These are phyloP conservation scores for Aspergillus nomiae DNA, from an alignment of 2,329 filamentous ascomycete species.

Conservation along the genomic window DNA sequence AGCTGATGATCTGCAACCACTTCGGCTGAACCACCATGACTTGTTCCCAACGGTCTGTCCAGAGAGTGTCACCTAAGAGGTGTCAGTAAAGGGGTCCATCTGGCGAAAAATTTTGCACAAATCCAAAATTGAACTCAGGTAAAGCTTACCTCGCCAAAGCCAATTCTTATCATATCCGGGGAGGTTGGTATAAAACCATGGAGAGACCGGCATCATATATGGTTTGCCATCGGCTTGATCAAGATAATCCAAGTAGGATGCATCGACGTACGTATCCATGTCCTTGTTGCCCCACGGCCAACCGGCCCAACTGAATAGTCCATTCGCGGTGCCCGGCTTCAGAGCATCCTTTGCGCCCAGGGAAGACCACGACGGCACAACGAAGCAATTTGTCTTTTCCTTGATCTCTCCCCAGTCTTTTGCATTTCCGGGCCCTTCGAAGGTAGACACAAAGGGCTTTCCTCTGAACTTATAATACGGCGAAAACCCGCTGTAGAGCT, in stretches of 20 bases:
- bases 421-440: constrained; percentile 45
- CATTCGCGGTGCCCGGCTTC: constrained; percentile 31
- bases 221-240: constrained; percentile 34
- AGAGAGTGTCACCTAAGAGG: constrained; percentile 27
- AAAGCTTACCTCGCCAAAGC: constrained; percentile 47
- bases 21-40: constrained; percentile 47
- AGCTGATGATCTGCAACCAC: constrained; percentile 51
- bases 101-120: not conserved
- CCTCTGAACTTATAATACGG: constrained; percentile 30
- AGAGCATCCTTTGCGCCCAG: constrained; percentile 31
- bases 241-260: constrained; percentile 37
- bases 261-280: constrained; percentile 43
- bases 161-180: constrained; percentile 55
- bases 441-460: constrained; percentile 42
- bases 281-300: constrained; percentile 47
- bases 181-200: constrained; percentile 57
- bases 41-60: constrained; percentile 45
- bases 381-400: constrained; percentile 41
- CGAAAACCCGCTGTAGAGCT: constrained; percentile 19
- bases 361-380: constrained; percentile 51
- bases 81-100: not conserved
- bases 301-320: constrained; percentile 42
- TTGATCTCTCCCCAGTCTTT: constrained; percentile 50
- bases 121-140: not conserved
- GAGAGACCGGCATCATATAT: constrained; percentile 53